Conservation (phyloP, 192 early-diverging fungal species). For the Coemansia sp. region DNA sequence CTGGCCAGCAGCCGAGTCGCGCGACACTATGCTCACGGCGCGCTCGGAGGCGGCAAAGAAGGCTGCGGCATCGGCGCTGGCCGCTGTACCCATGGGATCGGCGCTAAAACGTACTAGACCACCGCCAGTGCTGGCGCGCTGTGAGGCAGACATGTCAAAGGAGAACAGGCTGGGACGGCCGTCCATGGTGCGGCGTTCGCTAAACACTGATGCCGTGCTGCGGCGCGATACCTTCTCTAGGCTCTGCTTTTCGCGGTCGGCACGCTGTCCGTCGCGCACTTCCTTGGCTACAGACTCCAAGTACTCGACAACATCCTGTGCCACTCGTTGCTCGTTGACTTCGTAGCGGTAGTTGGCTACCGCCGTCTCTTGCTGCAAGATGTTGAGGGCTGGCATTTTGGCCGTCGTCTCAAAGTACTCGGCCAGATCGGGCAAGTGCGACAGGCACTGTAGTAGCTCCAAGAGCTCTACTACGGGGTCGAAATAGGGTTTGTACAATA, state of each 20-base stretch:
- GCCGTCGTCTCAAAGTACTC: conserved; percentile 74
- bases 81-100: conserved; percentile 10
- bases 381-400: conserved; percentile 66
- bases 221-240: conserved; percentile 36
- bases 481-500: conserved; percentile 39
- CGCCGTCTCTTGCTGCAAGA: conserved; percentile 69
- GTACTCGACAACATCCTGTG: conserved; percentile 75
- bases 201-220: conserved; percentile 42
- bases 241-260: conserved; percentile 39
- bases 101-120: conserved; percentile 37
- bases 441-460: conserved; percentile 79
- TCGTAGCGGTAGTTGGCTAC: conserved; percentile 86
- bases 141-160: conserved; percentile 26
- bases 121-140: conserved; percentile 22
- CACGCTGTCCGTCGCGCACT: conserved; percentile 56
- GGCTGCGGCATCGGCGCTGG: conserved; percentile 11
- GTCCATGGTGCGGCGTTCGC: conserved; percentile 46
- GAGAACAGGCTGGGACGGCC: conserved; percentile 49
- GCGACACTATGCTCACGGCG: conserved; percentile 9
- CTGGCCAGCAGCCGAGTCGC: conserved; percentile 2
- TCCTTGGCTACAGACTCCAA: conserved; percentile 72
- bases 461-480: conserved; percentile 76
- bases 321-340: conserved; percentile 71
- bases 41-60: conserved; percentile 11
- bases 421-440: conserved; percentile 68